phyloP scores from a whole-genome alignment of 495 filamentous ascomycete species.

The Bacidia gigantensis region DNA sequence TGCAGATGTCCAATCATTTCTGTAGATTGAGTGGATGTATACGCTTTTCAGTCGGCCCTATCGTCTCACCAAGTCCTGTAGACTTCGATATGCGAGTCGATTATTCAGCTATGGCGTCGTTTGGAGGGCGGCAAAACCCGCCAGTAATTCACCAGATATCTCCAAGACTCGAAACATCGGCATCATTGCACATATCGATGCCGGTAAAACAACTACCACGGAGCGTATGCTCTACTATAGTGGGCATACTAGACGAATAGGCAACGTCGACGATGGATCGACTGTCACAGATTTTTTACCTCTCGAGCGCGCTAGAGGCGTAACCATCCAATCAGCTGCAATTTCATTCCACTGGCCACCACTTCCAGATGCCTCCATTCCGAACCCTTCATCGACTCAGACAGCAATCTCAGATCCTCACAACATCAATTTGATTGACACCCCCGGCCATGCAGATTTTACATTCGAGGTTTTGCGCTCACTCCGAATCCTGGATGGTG shows the following conservation, averaged over 20 bases:
- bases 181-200: slow-evolving; percentile 98
- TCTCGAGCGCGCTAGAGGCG: slow-evolving; percentile 81
- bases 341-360: slow-evolving; percentile 89
- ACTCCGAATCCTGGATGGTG: slow-evolving; percentile 83
- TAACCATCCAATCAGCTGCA: slow-evolving; percentile 95
- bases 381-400: slow-evolving; percentile 19
- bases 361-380: slow-evolving; percentile 19
- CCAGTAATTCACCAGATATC: neutral
- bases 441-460: slow-evolving; percentile 95
- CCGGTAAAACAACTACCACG: slow-evolving; percentile 97
- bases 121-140: neutral
- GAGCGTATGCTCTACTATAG: slow-evolving; percentile 99
- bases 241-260: slow-evolving; percentile 73
- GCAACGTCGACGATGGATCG: slow-evolving; percentile 92
- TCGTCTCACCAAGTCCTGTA: too few species aligned
- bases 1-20: too few species aligned
- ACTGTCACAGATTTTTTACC: slow-evolving; percentile 97
- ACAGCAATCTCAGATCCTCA: slow-evolving; percentile 35
- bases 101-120: neutral
- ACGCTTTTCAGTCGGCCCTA: too few species aligned
- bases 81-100: neutral
- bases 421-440: slow-evolving; percentile 91
- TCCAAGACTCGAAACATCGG: slow-evolving; percentile 76
- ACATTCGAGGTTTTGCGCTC: slow-evolving; percentile 95
- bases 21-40: too few species aligned